Conservation (phyloP, 176 grass and related monocot species). For the Musa schizocarpa region DNA sequence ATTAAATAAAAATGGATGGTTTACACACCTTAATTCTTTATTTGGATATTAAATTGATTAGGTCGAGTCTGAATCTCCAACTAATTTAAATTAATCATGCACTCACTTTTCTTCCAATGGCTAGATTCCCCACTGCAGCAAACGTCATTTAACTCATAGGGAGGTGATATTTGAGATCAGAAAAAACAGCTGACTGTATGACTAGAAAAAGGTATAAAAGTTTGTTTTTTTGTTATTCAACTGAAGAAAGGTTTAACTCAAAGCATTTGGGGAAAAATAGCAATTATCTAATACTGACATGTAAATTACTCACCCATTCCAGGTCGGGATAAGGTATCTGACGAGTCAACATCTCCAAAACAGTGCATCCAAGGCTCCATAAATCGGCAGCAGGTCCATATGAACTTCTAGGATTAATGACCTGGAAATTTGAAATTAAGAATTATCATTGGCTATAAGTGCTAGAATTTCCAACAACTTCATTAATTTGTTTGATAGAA, state of each 20-base stretch:
- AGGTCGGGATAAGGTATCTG: conserved; percentile 52
- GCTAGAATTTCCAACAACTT: neutral
- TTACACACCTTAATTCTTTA: too few relatives aligned
- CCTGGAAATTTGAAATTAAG: conserved; percentile 34
- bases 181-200: neutral
- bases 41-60: too few relatives aligned
- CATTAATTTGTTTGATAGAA: neutral
- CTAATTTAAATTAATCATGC: too few relatives aligned
- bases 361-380: conserved; percentile 72
- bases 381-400: conserved; percentile 74
- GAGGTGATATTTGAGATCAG: neutral
- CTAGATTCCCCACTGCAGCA: too few relatives aligned
- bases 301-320: conserved; percentile 48
- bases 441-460: neutral
- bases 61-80: too few relatives aligned
- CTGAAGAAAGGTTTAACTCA: too few relatives aligned
- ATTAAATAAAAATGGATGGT: too few relatives aligned
- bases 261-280: too few relatives aligned
- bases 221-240: too few relatives aligned
- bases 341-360: conserved; percentile 61
- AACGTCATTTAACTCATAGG: too few relatives aligned
- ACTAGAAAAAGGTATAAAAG: too few relatives aligned
- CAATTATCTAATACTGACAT: neutral
- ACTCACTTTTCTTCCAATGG: too few relatives aligned
- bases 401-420: conserved; percentile 45